These are phyloP conservation scores for Eleusine coracana DNA, from an alignment of 176 grass and related monocot genomes.

Conservation along the genomic window DNA sequence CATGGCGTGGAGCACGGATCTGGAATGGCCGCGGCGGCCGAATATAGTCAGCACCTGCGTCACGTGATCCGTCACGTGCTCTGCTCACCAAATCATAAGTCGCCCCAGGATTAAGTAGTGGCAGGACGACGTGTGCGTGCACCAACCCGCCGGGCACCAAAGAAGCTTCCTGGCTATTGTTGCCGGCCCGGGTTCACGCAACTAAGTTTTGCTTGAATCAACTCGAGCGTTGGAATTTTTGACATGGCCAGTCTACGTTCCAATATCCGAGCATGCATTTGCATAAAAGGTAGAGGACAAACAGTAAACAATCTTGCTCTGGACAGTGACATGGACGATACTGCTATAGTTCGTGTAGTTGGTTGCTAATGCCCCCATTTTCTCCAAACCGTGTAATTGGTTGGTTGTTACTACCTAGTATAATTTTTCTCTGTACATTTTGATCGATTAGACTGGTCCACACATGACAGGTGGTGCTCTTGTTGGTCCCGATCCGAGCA, in stretches of 20 bases:
- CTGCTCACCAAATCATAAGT: neutral
- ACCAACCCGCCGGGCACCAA: neutral
- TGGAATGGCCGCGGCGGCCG: neutral
- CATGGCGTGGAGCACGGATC: neutral
- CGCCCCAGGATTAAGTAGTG: neutral
- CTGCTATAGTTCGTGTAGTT: too few relatives aligned
- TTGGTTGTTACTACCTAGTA: neutral
- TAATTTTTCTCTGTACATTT: neutral
- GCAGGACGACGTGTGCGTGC: neutral
- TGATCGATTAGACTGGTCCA: neutral
- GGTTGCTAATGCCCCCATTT: neutral
- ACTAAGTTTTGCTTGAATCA: too few relatives aligned
- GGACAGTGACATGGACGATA: too few relatives aligned
- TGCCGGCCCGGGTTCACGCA: too few relatives aligned
- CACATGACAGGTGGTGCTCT: neutral
- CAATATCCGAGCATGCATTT: too few relatives aligned
- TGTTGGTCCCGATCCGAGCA: neutral
- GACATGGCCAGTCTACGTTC: too few relatives aligned
- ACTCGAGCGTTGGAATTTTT: too few relatives aligned
- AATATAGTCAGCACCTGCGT: slow-evolving; percentile 7
- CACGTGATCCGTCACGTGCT: neutral
- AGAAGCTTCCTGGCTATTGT: slow-evolving; percentile 17
- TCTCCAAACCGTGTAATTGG: neutral
- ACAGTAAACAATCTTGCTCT: too few relatives aligned
- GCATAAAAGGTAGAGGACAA: too few relatives aligned